Evolutionary conservation across 1,139 yeast species (phyloP), one percentile per base, ranked within the genome.

Genomic region (Schwanniomyces etchellsii): DNA sequence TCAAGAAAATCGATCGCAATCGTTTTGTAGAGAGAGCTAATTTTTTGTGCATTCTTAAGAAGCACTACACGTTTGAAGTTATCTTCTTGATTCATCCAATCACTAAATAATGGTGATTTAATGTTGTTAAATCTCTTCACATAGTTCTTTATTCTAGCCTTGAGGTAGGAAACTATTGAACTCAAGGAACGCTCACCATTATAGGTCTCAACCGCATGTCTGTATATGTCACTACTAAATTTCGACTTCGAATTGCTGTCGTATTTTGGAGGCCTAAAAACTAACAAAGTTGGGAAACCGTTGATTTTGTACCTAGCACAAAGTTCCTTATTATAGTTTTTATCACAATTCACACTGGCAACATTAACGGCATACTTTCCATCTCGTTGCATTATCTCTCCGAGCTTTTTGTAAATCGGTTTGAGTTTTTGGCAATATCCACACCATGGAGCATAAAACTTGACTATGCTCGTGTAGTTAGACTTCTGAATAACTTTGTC

Each of bases 361-460:
- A 88, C 83, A 42, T 81, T 77, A 14, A 78, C 78, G 14, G 69
- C 67, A 31, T 76, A 57, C 29, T 81, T 81, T 16, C 64, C 52
- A 25, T 64, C 69, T 4, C 52, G 40, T 17, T 68, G 66, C 9
- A 83, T 59, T 25, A 60, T 57, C 33, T 72, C 74, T 9, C 86
- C 95, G 14, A 81, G 74, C 46, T 78, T 81, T 34, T 65, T 63
- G 51, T 66, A 81, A 1, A 74, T 64, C 3, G 74, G 72, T 39
- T 70, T 67, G 36, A 82, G 53, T 37, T 75, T 69, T 39, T 74
- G 67, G 47, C 93, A 82, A 49, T 81, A 77, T 1, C 89, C 88
- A 63, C 97, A 91, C 97, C 97, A 91, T 23, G 97, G 97, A 4
- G 97, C 97, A 53, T 91, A 91, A 52, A 89, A 91, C 56, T 88